Conservation (phyloP, 2,329 filamentous ascomycete genomes). For the Verticillium alfalfae region DNA sequence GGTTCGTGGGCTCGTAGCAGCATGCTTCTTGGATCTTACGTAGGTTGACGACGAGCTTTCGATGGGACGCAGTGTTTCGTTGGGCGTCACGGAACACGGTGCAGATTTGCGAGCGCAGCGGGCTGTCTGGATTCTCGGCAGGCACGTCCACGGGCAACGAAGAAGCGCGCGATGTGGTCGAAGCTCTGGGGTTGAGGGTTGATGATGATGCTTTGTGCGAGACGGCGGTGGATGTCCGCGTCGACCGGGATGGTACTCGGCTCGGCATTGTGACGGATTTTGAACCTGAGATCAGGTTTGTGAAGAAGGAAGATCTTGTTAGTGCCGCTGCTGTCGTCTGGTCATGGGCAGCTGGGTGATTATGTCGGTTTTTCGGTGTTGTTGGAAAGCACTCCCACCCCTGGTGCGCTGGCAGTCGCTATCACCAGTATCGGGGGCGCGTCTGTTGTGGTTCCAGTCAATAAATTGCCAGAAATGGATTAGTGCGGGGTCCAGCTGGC, state of each 20-base stretch:
- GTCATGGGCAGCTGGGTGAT: background rate
- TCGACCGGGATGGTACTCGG: conserved; percentile 39
- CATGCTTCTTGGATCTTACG: conserved; percentile 89
- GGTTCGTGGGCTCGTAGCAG: conserved; percentile 55
- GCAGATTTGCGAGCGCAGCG: conserved; percentile 68
- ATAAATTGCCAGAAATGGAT: conserved; percentile 8
- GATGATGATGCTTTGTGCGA: conserved; percentile 32
- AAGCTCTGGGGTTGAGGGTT: conserved; percentile 32
- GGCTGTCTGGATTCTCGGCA: conserved; percentile 65
- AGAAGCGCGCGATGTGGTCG: conserved; percentile 41
- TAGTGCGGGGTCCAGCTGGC: conserved; percentile 10
- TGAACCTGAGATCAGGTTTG: background rate
- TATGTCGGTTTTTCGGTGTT: background rate
- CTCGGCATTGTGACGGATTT: conserved; percentile 38
- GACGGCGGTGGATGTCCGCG: conserved; percentile 35
- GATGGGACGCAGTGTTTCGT: conserved; percentile 80
- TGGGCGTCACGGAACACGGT: conserved; percentile 76
- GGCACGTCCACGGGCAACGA: conserved; percentile 48
- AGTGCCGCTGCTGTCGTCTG: no score
- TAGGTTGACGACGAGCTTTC: conserved; percentile 81
- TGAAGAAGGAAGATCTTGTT: background rate
- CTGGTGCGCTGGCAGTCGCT: background rate
- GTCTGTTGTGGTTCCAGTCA: conserved; percentile 13
- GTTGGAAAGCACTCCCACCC: background rate
- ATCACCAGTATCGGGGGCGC: conserved; percentile 1